Evolutionary conservation across 495 filamentous ascomycete species (phyloP).

Genomic region (Penicillium argentinense): DNA sequence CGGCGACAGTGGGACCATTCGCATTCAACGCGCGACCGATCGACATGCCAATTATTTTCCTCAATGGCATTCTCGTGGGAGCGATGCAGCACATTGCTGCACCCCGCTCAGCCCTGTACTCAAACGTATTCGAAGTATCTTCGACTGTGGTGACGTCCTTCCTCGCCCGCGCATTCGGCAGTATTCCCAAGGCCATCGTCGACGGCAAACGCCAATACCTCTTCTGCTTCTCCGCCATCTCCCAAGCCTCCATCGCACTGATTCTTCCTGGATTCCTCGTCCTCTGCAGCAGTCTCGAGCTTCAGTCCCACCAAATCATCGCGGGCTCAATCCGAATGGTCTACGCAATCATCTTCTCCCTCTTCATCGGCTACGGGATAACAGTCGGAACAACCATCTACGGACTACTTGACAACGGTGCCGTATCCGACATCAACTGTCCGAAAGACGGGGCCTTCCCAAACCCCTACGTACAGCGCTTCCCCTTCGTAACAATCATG

Average conservation of each 20-base stretch:
- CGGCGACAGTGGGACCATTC: constrained; percentile 75
- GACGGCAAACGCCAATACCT: constrained; percentile 46
- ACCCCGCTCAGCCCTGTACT: constrained; percentile 67
- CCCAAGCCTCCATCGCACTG: constrained; percentile 86
- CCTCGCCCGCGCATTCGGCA: constrained; percentile 78
- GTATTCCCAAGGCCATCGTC: constrained; percentile 52
- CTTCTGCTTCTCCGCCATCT: constrained; percentile 89
- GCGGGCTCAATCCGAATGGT: constrained; percentile 94
- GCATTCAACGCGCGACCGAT: constrained; percentile 81
- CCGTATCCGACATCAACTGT: constrained; percentile 70
- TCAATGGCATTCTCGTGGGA: constrained; percentile 80
- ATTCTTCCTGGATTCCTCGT: constrained; percentile 87
- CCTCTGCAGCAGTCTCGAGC: constrained; percentile 77
- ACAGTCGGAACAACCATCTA: constrained; percentile 89
- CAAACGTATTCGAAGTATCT: constrained; percentile 86
- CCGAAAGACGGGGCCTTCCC: constrained; percentile 36
- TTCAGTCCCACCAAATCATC: constrained; percentile 80
- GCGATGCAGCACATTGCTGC: constrained; percentile 75
- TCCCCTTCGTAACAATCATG: constrained; percentile 44
- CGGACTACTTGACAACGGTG: constrained; percentile 70
- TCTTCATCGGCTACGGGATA: constrained; percentile 90
- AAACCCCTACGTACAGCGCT: constrained; percentile 40
- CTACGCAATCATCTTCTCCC: constrained; percentile 87
- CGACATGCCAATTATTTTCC: constrained; percentile 81
- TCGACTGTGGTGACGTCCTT: constrained; percentile 83